Evolutionary conservation across 371 early-diverging fungal genomes (phyloP).

Genomic region (Mortierella sp.): DNA sequence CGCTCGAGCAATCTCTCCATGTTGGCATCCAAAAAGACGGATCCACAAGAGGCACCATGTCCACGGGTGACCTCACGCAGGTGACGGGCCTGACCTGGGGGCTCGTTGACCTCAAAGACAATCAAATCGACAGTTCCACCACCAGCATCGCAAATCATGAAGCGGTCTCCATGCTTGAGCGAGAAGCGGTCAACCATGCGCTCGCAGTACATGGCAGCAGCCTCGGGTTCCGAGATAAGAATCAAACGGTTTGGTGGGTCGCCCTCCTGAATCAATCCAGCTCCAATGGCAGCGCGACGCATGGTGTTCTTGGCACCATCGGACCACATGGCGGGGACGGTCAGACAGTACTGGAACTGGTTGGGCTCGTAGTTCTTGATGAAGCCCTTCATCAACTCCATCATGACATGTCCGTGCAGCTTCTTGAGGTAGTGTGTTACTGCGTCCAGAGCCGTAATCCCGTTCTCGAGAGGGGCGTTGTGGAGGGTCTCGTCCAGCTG

Average conservation of each 20-base stretch:
- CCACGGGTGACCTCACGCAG: conserved; percentile 69
- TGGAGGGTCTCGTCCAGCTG: conserved; percentile 67
- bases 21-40: conserved; percentile 69
- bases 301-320: conserved; percentile 66
- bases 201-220: conserved; percentile 70
- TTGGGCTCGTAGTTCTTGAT: conserved; percentile 61
- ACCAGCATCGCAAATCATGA: conserved; percentile 77
- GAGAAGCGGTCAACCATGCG: conserved; percentile 65
- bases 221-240: conserved; percentile 68
- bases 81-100: conserved; percentile 46
- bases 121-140: conserved; percentile 77
- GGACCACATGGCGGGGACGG: conserved; percentile 69
- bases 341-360: conserved; percentile 66
- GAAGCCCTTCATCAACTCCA: conserved; percentile 61
- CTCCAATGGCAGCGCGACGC: conserved; percentile 65
- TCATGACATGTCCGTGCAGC: conserved; percentile 62
- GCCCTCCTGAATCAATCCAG: conserved; percentile 59
- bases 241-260: conserved; percentile 64
- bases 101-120: conserved; percentile 58
- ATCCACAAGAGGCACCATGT: conserved; percentile 70
- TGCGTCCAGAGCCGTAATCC: conserved; percentile 61
- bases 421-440: conserved; percentile 64
- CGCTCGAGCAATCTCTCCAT: conserved; percentile 66
- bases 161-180: conserved; percentile 62
- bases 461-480: conserved; percentile 60